A percentile compares a stretch with the other conserved stretches of the same genome.
These are phyloP conservation scores for Ploettnerulaceae sp. DNA, from an alignment of 2,329 filamentous ascomycete species.

Conservation along the genomic window DNA sequence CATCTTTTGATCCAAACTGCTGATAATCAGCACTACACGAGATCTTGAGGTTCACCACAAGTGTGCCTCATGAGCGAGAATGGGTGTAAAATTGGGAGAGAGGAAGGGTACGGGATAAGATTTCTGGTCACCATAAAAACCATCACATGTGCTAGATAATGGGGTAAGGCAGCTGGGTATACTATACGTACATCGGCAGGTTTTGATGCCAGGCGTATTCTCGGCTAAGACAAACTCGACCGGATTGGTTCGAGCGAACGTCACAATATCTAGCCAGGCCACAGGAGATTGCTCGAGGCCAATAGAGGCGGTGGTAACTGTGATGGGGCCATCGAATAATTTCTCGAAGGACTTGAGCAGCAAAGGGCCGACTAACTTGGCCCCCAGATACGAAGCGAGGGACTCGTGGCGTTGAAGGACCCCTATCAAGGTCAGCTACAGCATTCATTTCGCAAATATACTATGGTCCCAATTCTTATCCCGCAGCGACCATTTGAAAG, in stretches of 20 bases:
- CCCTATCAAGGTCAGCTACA: constrained; percentile 42
- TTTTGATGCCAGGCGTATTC: constrained; percentile 60
- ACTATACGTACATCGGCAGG: no score
- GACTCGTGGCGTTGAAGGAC: constrained; percentile 82
- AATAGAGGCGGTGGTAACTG: constrained; percentile 37
- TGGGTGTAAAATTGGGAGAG: no score
- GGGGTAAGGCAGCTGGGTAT: no score
- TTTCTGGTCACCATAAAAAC: no score
- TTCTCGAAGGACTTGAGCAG: constrained; percentile 82
- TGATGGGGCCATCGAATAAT: constrained; percentile 77
- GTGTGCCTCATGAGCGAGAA: no score
- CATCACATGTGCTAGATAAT: no score
- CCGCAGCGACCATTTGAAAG: no score
- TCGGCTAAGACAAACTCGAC: constrained; percentile 71
- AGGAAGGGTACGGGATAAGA: no score
- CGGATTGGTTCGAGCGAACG: constrained; percentile 76
- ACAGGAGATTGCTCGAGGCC: constrained; percentile 59
- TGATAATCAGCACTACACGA: no score
- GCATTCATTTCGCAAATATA: no score
- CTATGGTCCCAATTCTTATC: neutral
- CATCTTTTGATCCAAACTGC: constrained; percentile 76
- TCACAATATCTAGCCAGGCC: constrained; percentile 81
- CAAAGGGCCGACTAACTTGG: constrained; percentile 75
- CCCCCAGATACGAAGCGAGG: constrained; percentile 78
- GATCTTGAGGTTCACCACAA: no score